Percentiles rank a stretch among this genome's conserved stretches.
Conservation (phyloP, 192 early-diverging fungal species). For the Coemansia aciculifera region DNA sequence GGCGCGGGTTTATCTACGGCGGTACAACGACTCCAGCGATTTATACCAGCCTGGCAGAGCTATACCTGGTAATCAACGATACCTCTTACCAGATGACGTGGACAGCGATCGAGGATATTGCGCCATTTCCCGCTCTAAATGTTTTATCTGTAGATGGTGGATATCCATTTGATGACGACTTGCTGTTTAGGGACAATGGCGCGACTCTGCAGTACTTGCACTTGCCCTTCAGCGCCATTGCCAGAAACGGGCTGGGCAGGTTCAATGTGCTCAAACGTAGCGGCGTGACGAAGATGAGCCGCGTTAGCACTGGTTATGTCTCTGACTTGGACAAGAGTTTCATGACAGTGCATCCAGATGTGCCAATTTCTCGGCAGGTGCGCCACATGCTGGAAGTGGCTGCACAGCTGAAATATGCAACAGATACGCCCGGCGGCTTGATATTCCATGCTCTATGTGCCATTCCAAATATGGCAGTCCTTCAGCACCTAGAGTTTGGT, state of each 20-base stretch:
- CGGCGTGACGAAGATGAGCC: neutral
- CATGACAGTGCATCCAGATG: neutral
- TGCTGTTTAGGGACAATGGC: slow-evolving; percentile 6
- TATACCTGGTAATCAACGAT: neutral
- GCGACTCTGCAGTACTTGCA: neutral
- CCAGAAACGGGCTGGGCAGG: neutral
- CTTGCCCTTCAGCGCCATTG: neutral
- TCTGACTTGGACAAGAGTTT: neutral
- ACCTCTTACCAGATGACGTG: neutral
- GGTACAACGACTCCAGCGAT: neutral
- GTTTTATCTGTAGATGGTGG: neutral
- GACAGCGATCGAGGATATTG: neutral
- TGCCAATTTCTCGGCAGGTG: neutral
- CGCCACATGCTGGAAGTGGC: neutral
- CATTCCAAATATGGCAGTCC: neutral
- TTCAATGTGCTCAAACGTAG: neutral
- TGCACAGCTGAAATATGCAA: neutral
- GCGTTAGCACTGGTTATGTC: neutral
- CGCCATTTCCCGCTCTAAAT: neutral
- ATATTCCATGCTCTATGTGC: neutral
- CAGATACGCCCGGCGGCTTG: neutral
- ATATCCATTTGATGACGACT: neutral
- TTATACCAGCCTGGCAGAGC: neutral
- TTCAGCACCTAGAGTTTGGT: neutral
- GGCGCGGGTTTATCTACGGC: neutral